A percentile compares a stretch with the other conserved stretches of the same genome.
phyloP scores from a whole-genome alignment of 1,139 yeast species.

The Debaryomycetaceae sp. region DNA sequence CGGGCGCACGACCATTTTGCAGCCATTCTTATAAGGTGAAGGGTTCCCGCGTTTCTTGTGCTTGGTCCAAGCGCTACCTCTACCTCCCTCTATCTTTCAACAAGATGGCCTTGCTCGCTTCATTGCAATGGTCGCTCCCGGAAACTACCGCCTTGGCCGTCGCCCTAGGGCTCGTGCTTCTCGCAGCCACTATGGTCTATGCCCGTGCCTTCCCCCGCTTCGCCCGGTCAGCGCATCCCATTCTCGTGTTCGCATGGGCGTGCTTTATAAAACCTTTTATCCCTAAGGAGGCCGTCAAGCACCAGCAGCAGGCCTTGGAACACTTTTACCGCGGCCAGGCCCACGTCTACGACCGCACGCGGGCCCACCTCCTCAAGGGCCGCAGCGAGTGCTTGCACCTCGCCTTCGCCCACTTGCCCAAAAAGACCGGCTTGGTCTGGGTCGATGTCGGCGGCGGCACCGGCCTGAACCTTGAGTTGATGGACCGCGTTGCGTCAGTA shows the following conservation, averaged over 20 bases:
- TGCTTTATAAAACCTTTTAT: constrained; percentile 67
- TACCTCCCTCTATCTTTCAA: no score
- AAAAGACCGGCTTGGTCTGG: constrained; percentile 50
- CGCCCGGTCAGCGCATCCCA: constrained; percentile 8
- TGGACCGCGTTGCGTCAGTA: constrained; percentile 47
- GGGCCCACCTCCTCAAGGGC: constrained; percentile 57
- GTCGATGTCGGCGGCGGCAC: constrained; percentile 83
- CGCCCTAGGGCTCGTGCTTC: background rate
- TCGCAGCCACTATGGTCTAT: background rate
- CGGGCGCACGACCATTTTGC: no score
- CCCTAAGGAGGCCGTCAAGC: constrained; percentile 17
- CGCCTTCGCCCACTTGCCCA: constrained; percentile 44
- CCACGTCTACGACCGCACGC: constrained; percentile 59
- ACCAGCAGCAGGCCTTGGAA: constrained; percentile 59
- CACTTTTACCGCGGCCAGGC: constrained; percentile 69
- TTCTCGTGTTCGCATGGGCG: constrained; percentile 32
- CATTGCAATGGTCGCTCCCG: no score
- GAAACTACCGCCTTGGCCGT: no score
- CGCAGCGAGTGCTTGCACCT: constrained; percentile 53
- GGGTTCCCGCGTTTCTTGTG: no score
- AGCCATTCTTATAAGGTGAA: no score
- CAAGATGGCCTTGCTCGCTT: no score
- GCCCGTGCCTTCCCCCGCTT: background rate
- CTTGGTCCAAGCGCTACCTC: no score
- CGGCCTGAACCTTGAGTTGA: constrained; percentile 69